Conservation (phyloP, 2,329 filamentous ascomycete genomes). For the Diaporthe helianthi region DNA sequence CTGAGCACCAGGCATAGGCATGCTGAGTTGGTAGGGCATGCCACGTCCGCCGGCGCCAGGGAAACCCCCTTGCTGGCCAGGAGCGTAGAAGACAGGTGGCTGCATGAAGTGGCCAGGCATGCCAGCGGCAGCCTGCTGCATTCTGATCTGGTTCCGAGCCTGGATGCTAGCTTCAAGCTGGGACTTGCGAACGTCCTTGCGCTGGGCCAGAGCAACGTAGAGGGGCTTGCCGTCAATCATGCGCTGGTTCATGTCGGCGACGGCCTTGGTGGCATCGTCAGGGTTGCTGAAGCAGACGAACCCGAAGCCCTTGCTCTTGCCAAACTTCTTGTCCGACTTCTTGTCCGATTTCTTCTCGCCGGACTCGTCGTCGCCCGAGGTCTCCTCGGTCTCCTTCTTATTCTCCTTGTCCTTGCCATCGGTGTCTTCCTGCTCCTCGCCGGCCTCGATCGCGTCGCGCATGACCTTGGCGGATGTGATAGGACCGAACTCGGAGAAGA, state of each 20-base stretch:
- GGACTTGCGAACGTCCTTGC: constrained; percentile 99
- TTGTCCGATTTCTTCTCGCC: constrained; percentile 65
- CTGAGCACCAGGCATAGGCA: constrained; percentile 75
- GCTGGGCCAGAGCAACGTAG: constrained; percentile 97
- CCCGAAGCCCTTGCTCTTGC: constrained; percentile 99
- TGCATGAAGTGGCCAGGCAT: constrained; percentile 78
- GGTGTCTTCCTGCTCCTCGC: constrained; percentile 62
- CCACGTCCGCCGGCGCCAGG: constrained; percentile 67
- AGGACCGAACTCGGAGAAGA: constrained; percentile 89
- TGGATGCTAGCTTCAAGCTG: constrained; percentile 99
- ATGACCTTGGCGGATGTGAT: constrained; percentile 99
- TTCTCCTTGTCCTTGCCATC: constrained; percentile 59
- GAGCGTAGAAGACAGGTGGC: constrained; percentile 89
- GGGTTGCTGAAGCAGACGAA: constrained; percentile 99
- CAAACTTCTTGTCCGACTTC: constrained; percentile 72
- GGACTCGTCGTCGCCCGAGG: constrained; percentile 54
- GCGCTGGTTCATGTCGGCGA: constrained; percentile 99
- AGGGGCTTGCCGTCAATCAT: constrained; percentile 97
- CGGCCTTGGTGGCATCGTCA: constrained; percentile 98
- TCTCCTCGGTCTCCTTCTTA: constrained; percentile 55
- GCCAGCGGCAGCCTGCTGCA: constrained; percentile 92
- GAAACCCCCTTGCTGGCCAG: constrained; percentile 78
- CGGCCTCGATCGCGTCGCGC: constrained; percentile 74
- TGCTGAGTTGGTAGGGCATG: constrained; percentile 70
- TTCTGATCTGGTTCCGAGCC: constrained; percentile 96